Percentiles rank a stretch among this genome's conserved stretches.
Evolutionary conservation across 176 grass and related monocot species (phyloP).

Genomic region (Aegilops speltoides): DNA sequence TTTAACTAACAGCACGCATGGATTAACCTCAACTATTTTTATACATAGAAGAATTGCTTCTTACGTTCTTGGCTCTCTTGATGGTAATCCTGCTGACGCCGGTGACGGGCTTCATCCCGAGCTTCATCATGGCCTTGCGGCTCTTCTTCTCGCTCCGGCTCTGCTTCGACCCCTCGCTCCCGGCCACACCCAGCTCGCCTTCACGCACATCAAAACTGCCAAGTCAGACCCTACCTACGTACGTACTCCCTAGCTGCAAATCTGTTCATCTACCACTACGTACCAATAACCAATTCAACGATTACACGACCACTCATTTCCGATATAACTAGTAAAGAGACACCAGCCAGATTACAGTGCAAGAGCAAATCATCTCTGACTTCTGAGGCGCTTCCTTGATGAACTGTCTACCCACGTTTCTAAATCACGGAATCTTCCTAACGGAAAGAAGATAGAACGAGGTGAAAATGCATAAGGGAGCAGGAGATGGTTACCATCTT

Average conservation of each 20-base stretch:
- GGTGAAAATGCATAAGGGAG: not conserved
- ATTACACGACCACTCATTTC: not conserved
- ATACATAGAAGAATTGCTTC: not conserved
- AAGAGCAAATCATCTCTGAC: not conserved
- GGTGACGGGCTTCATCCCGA: constrained; percentile 84
- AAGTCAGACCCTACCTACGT: not conserved
- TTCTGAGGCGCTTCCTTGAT: not conserved
- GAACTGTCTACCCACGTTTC: not conserved
- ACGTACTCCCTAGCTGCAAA: not conserved
- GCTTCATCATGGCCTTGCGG: constrained; percentile 96
- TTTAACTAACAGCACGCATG: not conserved
- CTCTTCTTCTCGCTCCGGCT: constrained; percentile 93
- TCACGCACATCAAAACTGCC: not conserved
- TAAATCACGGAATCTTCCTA: not conserved
- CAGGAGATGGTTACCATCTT: constrained; percentile 3
- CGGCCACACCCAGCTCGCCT: constrained; percentile 57
- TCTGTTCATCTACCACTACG: not conserved
- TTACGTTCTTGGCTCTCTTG: constrained; percentile 80
- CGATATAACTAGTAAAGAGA: not conserved
- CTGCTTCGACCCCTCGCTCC: constrained; percentile 64
- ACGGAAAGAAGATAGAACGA: not conserved
- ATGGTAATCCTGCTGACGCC: constrained; percentile 85
- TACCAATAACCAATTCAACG: not conserved
- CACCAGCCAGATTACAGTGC: not conserved
- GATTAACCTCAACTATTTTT: not conserved